phyloP scores from a whole-genome alignment of 495 filamentous ascomycete genomes.

The Daldinia vernicosa region DNA sequence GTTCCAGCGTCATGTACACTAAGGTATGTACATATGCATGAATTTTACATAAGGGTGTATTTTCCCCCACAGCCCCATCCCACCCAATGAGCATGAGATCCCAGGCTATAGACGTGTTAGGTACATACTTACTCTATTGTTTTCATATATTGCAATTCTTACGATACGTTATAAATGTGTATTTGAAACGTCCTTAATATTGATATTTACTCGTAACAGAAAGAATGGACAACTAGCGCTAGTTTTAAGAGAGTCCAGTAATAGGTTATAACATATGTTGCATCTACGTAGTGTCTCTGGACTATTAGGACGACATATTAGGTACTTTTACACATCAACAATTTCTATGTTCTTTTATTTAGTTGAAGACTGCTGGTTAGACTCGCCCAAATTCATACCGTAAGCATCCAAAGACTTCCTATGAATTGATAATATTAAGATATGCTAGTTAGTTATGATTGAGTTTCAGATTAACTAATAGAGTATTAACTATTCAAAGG shows the following conservation, averaged over 20 bases:
- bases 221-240: too few species aligned
- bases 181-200: too few species aligned
- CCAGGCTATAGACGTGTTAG: background rate
- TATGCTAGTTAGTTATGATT: background rate
- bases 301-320: too few species aligned
- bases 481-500: background rate
- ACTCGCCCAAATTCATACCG: background rate
- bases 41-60: background rate
- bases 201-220: too few species aligned
- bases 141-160: too few species aligned
- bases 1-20: constrained; percentile 17
- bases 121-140: too few species aligned
- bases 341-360: background rate
- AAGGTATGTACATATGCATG: background rate
- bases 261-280: too few species aligned
- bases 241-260: too few species aligned
- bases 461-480: background rate
- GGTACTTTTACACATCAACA: background rate
- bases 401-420: background rate
- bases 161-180: too few species aligned
- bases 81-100: background rate
- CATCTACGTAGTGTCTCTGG: too few species aligned
- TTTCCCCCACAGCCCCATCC: background rate
- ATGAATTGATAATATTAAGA: background rate
- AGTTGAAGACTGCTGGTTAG: background rate